Evolutionary conservation across 345 rosid species (phyloP), one percentile per base, ranked within the genome.

Genomic region (Stellera chamaejasme): DNA sequence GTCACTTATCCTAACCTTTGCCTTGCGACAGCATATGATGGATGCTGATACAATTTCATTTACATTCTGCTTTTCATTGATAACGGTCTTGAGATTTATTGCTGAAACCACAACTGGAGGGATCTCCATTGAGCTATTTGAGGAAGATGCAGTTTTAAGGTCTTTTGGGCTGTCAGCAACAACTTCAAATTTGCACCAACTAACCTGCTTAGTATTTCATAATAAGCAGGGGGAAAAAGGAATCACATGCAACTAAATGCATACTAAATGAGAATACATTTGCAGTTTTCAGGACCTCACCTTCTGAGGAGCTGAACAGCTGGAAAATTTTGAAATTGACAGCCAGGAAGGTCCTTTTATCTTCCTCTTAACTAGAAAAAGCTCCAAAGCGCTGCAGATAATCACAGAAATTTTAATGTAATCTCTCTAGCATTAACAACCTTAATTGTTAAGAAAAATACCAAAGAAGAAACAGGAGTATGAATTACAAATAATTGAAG

Each of bases 121-220:
- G 67, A 77, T 80, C 71, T 82, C 90, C 19, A 52, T 32, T 50
- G 64, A 63, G 44, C 55, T 72, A 71, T 70, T 79, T 27, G 89
- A 73, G 45, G 89, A 69, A 48, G 81, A 66, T 56, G 83, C 66
- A 56, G 71, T 72, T 45, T 42, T 57, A 64, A 89, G 77, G 64
- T 71, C 82, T 75, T 84, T 93, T 23, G 95, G 80, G 63, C 77
- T 79, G 59, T 81, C 86, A 63, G 84, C 75, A 66, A 58, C 68
- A 46, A 93, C 66, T 78, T 93, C 99, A 80, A 81, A 87, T 74
- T 81, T 89, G 85, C 99, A 93, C 99, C 96, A 89, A 77, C 99
- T 93, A 66, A 89, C 88, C 99, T 89, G 75, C 57, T 10, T 56
- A 72, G 62, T 60, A 58, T 45, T 68, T 61, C 9, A 32, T 8